Percentiles rank a stretch among this genome's conserved stretches.
Evolutionary conservation across 352 stramenopile species (phyloP).

Genomic region (Pythium phragmitis): DNA sequence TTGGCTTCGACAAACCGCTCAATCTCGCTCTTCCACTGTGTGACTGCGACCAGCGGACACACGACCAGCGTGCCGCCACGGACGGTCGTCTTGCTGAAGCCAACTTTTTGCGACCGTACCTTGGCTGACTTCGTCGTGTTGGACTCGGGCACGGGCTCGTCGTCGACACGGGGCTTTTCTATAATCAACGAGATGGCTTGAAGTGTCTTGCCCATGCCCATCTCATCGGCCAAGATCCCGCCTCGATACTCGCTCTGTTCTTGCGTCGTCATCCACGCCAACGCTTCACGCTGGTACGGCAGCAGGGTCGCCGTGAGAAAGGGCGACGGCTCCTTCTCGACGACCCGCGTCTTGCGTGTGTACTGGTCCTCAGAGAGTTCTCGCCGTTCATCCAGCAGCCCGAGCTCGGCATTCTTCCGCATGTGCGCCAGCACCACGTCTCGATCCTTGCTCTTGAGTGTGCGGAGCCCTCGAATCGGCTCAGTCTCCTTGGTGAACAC

Average conservation of each 20-base stretch:
- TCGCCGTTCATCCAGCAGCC: slow-evolving; percentile 65
- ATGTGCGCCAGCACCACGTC: slow-evolving; percentile 55
- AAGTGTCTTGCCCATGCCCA: slow-evolving; percentile 98
- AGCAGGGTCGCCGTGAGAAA: slow-evolving; percentile 89
- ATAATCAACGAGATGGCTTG: slow-evolving; percentile 97
- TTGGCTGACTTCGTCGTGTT: slow-evolving; percentile 19
- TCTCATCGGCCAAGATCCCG: slow-evolving; percentile 98
- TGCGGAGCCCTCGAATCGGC: slow-evolving; percentile 47
- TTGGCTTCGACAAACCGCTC: slow-evolving; percentile 91
- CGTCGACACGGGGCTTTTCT: slow-evolving; percentile 62
- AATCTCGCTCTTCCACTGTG: slow-evolving; percentile 92
- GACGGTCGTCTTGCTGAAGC: slow-evolving; percentile 13
- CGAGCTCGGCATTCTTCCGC: slow-evolving; percentile 45
- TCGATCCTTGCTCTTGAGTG: slow-evolving; percentile 43
- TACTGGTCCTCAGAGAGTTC: slow-evolving; percentile 72
- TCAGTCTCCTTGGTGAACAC: slow-evolving; percentile 26
- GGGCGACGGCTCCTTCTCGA: slow-evolving; percentile 71
- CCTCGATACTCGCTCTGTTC: slow-evolving; percentile 90
- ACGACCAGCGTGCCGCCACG: slow-evolving; percentile 94
- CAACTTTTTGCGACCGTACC: slow-evolving; percentile 20
- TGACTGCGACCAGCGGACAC: slow-evolving; percentile 95
- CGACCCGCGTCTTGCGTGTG: slow-evolving; percentile 63
- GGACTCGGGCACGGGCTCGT: neutral
- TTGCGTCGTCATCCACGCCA: slow-evolving; percentile 94
- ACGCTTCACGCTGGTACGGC: slow-evolving; percentile 98